phyloP scores from a whole-genome alignment of 495 filamentous ascomycete genomes.

The Aspergillus mulundensis region DNA sequence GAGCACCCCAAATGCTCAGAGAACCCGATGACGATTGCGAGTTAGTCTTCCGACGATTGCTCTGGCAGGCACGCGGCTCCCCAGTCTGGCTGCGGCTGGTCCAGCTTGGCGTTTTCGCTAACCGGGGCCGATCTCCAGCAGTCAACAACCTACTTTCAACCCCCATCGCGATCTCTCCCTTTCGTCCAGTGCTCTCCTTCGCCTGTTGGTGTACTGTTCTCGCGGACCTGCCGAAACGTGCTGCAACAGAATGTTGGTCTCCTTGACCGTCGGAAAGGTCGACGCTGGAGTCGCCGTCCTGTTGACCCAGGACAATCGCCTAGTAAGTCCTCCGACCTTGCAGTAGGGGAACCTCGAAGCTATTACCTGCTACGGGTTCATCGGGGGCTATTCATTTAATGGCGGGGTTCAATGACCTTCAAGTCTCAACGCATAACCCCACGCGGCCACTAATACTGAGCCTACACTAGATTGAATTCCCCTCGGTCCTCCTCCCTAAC shows the following conservation, averaged over 20 bases:
- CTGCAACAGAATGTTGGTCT: constrained; percentile 73
- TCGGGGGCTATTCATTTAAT: not conserved
- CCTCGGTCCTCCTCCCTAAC: constrained; percentile 90
- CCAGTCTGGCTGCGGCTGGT: constrained; percentile 9
- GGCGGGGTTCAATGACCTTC: constrained; percentile 2
- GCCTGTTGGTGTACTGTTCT: constrained; percentile 10
- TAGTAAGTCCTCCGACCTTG: constrained; percentile 55
- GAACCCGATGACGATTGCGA: not conserved
- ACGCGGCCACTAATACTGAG: constrained; percentile 1
- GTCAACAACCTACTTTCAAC: constrained; percentile 14
- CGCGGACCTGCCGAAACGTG: not conserved
- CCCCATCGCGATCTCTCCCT: constrained; percentile 1
- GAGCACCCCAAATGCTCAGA: no score
- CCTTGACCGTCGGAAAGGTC: constrained; percentile 97
- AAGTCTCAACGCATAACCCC: not conserved
- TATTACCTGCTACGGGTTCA: not conserved
- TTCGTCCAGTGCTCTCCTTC: not conserved
- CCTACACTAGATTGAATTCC: constrained; percentile 83
- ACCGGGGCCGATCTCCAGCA: constrained; percentile 19
- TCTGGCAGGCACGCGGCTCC: constrained; percentile 12
- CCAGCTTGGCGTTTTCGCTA: constrained; percentile 19
- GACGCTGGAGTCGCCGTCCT: constrained; percentile 97
- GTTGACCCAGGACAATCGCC: constrained; percentile 91
- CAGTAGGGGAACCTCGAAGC: constrained; percentile 3
- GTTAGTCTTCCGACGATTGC: no score